Conservation (phyloP, 176 grass and related monocot genomes). For the Alloteropsis semialata region DNA sequence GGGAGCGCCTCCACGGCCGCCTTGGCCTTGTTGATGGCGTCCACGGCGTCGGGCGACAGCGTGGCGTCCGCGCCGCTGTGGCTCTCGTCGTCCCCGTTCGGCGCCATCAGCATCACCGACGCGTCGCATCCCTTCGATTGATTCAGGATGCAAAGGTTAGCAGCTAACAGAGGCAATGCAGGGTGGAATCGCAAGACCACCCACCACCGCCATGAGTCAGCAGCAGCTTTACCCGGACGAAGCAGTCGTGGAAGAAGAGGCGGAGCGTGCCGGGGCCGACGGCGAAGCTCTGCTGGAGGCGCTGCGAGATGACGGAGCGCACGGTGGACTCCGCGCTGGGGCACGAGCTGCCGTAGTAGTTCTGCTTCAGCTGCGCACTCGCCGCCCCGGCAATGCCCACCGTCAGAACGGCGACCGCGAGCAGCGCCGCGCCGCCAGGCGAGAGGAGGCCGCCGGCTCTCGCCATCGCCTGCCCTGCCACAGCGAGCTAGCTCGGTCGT, state of each 20-base stretch:
- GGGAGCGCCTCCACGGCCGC: conserved; percentile 67
- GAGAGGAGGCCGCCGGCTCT: not conserved
- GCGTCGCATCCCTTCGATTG: conserved; percentile 61
- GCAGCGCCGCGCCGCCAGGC: not conserved
- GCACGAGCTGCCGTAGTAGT: conserved; percentile 70
- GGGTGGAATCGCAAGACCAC: no score
- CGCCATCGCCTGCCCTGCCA: conserved; percentile 21
- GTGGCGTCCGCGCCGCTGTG: conserved; percentile 72
- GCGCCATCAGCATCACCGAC: conserved; percentile 67
- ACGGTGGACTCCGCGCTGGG: conserved; percentile 74
- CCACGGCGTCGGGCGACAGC: conserved; percentile 70
- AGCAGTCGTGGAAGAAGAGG: conserved; percentile 94
- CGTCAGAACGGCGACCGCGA: not conserved
- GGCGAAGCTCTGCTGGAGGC: conserved; percentile 69
- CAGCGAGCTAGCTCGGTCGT: not conserved
- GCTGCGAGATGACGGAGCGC: conserved; percentile 54
- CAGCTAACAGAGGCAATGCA: not conserved
- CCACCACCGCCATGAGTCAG: no score
- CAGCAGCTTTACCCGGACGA: conserved; percentile 50
- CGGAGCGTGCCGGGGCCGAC: conserved; percentile 79
- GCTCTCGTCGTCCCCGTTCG: conserved; percentile 72
- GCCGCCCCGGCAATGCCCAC: not conserved
- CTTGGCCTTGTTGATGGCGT: conserved; percentile 82
- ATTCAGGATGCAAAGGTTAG: not conserved
- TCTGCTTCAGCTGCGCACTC: conserved; percentile 56